Evolutionary conservation across 2,329 filamentous ascomycete species (phyloP).

Genomic region (Arthrobotrys sphaeroides): DNA sequence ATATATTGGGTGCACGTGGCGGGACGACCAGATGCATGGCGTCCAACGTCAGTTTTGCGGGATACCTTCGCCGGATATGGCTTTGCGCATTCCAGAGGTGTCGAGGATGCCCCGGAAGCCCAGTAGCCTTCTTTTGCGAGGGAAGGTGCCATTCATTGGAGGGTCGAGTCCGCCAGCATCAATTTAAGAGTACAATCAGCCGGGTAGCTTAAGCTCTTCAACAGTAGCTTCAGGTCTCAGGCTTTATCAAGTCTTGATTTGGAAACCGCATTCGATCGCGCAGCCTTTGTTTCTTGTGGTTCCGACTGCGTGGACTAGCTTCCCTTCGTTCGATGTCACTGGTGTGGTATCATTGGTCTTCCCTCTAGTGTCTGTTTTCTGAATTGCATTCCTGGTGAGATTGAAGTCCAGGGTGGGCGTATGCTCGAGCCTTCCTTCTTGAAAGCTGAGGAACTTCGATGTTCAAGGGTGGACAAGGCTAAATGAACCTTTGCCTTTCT

Average conservation of each 20-base stretch:
- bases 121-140: conserved; percentile 18
- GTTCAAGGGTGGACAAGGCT: conserved; percentile 8
- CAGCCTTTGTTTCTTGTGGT: conserved; percentile 7
- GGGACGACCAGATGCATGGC: background rate
- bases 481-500: conserved; percentile 4
- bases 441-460: background rate
- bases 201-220: conserved; percentile 21
- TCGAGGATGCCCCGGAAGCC: conserved; percentile 11
- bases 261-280: conserved; percentile 11
- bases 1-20: background rate
- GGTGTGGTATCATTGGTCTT: conserved; percentile 17
- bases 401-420: background rate
- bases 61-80: background rate
- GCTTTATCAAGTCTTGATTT: background rate
- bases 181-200: background rate
- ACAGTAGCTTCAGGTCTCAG: conserved; percentile 5
- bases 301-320: background rate
- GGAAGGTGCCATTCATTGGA: background rate
- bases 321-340: conserved; percentile 10
- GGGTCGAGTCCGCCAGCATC: background rate
- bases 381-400: background rate
- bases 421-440: background rate
- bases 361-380: background rate
- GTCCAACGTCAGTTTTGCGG: background rate
- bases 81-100: conserved; percentile 18